Evolutionary conservation across 352 stramenopile genomes (phyloP), one percentile per base, ranked within the genome.

Genomic region (Phytophthora agathidicida): DNA sequence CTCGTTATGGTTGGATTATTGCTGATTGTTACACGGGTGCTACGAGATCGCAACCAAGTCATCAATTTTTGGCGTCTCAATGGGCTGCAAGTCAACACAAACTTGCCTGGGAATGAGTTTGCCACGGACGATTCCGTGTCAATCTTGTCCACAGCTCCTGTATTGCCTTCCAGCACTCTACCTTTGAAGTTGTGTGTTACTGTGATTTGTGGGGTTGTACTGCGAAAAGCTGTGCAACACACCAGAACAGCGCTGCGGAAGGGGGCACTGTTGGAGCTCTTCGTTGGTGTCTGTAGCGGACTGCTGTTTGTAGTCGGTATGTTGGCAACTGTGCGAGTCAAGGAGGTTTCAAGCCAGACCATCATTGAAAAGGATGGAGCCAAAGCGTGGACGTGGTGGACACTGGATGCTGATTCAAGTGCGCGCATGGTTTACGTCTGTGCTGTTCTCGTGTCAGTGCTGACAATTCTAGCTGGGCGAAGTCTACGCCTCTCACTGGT

Each of bases 1-100:
- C 23, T 77, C 7, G 19, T 52, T 7, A 35, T 74, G n/a, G 11
- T 88, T 7, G 39, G 50, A 14, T 16, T 71, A 0, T 56, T 83
- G 13, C 43, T 92, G 3, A 17, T 83, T 10, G 39, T 75, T 17
- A 83, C 79, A 27, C 79, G 88, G n/a, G 41, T 85, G 3, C 57
- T 96, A 13, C 85, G 88, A 11, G 55, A 70, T 41, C 84, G 88
- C 32, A 94, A 93, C 58, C 88, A 96, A 65, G 64, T 96, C 24
- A 96, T 96, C 46, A 96, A 96, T 54, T 96, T 96, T 55, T 85
- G 77, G 3, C 65, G 84, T 22, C 54, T 96, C 5, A 95, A 95
- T 38, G 64, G 50, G 1, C 43, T 96, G 17, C 3, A 61, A 26
- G 63, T 88, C 7, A 71, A 92, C 20, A 32, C 71, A 0, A 78